Evolutionary conservation across 2,329 filamentous ascomycete genomes (phyloP).

Genomic region (Exophiala sideris): DNA sequence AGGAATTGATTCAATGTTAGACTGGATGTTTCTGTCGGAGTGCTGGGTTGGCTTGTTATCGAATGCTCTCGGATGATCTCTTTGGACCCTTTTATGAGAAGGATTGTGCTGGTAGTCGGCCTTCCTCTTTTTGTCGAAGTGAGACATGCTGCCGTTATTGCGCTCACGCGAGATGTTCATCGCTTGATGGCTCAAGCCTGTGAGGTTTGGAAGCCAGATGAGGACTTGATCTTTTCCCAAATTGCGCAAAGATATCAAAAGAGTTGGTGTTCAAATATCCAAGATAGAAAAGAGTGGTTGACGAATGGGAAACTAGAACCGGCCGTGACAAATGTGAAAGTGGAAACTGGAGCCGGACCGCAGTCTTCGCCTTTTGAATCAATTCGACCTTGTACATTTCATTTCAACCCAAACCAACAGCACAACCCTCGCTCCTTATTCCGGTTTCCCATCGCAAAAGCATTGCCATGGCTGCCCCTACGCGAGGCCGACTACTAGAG

Average conservation of each 20-base stretch:
- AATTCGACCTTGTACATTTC: neutral
- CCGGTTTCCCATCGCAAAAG: neutral
- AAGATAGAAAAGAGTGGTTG: neutral
- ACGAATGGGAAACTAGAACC: neutral
- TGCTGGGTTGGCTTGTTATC: neutral
- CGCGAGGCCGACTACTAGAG: slow-evolving; percentile 25
- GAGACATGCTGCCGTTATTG: slow-evolving; percentile 4
- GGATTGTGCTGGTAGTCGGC: neutral
- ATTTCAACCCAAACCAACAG: neutral
- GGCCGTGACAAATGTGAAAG: neutral
- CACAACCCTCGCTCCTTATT: slow-evolving; percentile 2
- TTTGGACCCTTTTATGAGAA: slow-evolving; percentile 4
- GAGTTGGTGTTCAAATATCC: neutral
- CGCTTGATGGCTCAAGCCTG: neutral
- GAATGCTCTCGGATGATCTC: neutral
- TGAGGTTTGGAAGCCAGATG: neutral
- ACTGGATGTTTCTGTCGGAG: neutral
- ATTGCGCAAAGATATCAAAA: neutral
- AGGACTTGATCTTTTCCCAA: neutral
- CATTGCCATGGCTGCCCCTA: slow-evolving; percentile 21
- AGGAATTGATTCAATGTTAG: slow-evolving; percentile 18
- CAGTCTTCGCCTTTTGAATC: neutral
- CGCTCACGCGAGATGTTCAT: neutral
- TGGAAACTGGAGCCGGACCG: slow-evolving; percentile 10
- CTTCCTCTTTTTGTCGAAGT: slow-evolving; percentile 13